Base-by-base conservation (phyloP, 2,329 filamentous ascomycete genomes). In the Waltergamsia citrina region DNA sequence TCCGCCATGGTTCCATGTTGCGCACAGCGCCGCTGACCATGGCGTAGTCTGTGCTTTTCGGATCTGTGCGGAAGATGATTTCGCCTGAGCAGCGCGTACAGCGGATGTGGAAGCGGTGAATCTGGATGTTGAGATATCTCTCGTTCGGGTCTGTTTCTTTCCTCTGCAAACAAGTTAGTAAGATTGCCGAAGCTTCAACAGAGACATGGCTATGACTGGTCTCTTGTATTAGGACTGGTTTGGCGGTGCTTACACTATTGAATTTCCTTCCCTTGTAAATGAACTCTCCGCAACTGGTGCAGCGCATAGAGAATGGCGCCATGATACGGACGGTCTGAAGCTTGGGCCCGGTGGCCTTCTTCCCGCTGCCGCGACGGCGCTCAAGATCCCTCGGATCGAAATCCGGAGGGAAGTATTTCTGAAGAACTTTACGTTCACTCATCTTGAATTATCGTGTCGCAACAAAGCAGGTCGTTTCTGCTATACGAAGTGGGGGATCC, bases 261-360 rank as follows among this genome's bases (percentile, higher is more conserved):
- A 96, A 96, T 51, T 95, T 96, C 40, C 88, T 77, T 0, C 88
- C 88, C 47, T 86, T 85, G 68, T 93, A 90, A 51, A 94, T 92
- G 63, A 81, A 94, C 59, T 93, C 84, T 39, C 65, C 67, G 40
- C 68, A 71, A 1, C 57, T 57, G 3, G 57, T 59, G 43, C 65
- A 69, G 23, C 61, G 60, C 54, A 60, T 57, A 3, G 49, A 51
- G 34, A 60, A 62, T 1, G 55, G 55, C 28, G 47, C 60, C 86
- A 95, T 95, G 22, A 96, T 69, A 29, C 88, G 81, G 34, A 96
- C 87, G 0, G 81, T 86, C 50, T 93, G 85, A 7, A 86, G 71
- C 46, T 85, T 85, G 1, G 85, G 85, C 0, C 85, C 88, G 6
- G 73, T 71, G 36, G 76, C 65, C 54, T 88, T 88, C 7, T 78